Percentiles rank a stretch among this genome's conserved stretches.
Conservation (phyloP, 2,329 filamentous ascomycete species). For the Eurotiales sp. region DNA sequence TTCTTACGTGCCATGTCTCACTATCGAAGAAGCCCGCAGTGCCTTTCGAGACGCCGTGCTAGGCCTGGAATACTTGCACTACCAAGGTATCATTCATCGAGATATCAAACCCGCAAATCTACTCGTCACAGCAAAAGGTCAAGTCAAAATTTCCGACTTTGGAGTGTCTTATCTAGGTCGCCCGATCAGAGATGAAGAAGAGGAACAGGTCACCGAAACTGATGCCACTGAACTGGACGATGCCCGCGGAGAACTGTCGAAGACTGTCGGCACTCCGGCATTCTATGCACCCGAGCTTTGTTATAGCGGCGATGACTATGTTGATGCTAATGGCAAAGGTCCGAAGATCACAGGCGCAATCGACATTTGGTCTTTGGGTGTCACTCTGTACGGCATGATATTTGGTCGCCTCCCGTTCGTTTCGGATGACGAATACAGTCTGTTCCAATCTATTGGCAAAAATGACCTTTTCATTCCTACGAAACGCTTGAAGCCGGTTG, state of each 20-base stretch:
- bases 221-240: constrained; percentile 87
- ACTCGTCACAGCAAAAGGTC: constrained; percentile 76
- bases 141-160: constrained; percentile 97
- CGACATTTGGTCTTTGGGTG: constrained; percentile 94
- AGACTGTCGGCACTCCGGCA: constrained; percentile 94
- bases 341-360: constrained; percentile 87
- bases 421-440: constrained; percentile 83
- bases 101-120: constrained; percentile 90
- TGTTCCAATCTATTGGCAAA: constrained; percentile 88
- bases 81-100: constrained; percentile 77
- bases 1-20: constrained; percentile 90
- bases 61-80: constrained; percentile 88
- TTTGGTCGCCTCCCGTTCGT: constrained; percentile 92
- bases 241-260: constrained; percentile 82
- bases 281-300: constrained; percentile 98
- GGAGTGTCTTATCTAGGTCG: constrained; percentile 95
- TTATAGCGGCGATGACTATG: constrained; percentile 69
- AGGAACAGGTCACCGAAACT: constrained; percentile 72
- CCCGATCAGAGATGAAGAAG: constrained; percentile 76
- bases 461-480: constrained; percentile 87
- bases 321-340: constrained; percentile 49
- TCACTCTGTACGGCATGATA: constrained; percentile 92
- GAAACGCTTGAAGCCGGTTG: constrained; percentile 71
- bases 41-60: constrained; percentile 91
- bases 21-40: constrained; percentile 73